phyloP scores from a whole-genome alignment of 2,329 filamentous ascomycete genomes.

The Diaporthe citrichinensis region DNA sequence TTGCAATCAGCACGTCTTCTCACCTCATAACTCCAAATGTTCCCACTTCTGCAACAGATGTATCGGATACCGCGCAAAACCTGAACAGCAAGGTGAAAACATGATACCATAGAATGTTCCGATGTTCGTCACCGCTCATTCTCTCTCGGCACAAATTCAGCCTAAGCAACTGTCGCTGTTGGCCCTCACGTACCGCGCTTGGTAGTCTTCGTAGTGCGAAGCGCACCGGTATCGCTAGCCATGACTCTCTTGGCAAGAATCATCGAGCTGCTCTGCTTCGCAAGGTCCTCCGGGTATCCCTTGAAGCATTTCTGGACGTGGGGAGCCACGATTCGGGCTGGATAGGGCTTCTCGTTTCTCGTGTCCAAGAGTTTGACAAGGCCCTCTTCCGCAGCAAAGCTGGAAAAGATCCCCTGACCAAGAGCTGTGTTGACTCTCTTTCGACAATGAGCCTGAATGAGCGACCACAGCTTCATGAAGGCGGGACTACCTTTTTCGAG shows the following conservation, averaged over 20 bases:
- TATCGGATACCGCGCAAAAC: background rate
- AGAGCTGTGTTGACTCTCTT: background rate
- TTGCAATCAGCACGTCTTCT: background rate
- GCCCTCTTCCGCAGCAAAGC: slow-evolving; percentile 10
- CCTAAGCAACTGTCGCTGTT: no score
- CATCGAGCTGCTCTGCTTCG: slow-evolving; percentile 11
- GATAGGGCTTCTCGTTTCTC: background rate
- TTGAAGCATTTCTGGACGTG: slow-evolving; percentile 18
- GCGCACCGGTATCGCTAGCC: background rate
- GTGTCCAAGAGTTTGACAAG: slow-evolving; percentile 10
- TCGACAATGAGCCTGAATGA: slow-evolving; percentile 1
- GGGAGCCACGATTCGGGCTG: slow-evolving; percentile 3
- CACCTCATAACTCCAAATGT: background rate
- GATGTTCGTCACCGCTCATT: background rate
- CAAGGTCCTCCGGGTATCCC: slow-evolving; percentile 5
- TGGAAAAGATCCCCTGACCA: background rate
- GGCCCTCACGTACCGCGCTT: background rate
- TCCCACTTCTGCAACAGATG: background rate
- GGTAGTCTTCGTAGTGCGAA: background rate
- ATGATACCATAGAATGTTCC: no score
- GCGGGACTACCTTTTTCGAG: slow-evolving; percentile 10
- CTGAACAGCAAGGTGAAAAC: background rate
- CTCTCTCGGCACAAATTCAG: no score
- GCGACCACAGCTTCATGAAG: slow-evolving; percentile 26
- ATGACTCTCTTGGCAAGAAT: slow-evolving; percentile 10